phyloP scores from a whole-genome alignment of 116 monocot species.

The Dioscorea cayenensis region DNA sequence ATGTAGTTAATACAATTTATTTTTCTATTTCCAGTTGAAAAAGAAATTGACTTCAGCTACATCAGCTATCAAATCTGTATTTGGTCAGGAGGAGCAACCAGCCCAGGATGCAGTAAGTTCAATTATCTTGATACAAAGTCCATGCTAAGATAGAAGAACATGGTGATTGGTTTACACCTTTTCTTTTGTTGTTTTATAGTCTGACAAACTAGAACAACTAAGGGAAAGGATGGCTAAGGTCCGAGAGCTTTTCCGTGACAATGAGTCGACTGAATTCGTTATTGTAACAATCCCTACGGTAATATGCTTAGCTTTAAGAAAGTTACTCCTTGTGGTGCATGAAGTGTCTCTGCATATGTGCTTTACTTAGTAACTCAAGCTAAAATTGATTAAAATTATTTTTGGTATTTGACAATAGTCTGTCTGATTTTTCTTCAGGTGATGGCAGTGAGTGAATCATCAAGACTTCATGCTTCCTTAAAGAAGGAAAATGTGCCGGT shows the following conservation, averaged over 20 bases:
- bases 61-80: slow-evolving; percentile 97
- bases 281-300: slow-evolving; percentile 99
- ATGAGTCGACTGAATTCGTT: slow-evolving; percentile 89
- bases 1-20: no score
- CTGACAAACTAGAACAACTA: slow-evolving; percentile 87
- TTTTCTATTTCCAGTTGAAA: slow-evolving; percentile 49
- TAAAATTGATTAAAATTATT: neutral
- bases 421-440: slow-evolving; percentile 26
- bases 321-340: neutral
- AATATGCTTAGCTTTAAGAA: slow-evolving; percentile 1
- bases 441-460: slow-evolving; percentile 84
- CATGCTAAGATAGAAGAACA: neutral
- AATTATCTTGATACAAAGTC: neutral
- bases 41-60: slow-evolving; percentile 86
- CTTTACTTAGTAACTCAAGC: neutral
- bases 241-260: slow-evolving; percentile 86
- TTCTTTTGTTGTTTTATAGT: slow-evolving; percentile 29
- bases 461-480: slow-evolving; percentile 73
- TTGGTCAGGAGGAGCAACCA: slow-evolving; percentile 68
- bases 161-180: neutral
- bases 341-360: neutral
- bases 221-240: slow-evolving; percentile 97
- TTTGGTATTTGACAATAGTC: neutral
- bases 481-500: slow-evolving; percentile 89
- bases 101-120: slow-evolving; percentile 57